phyloP scores from a whole-genome alignment of 163 green algal species.

The Volvox carteri region DNA sequence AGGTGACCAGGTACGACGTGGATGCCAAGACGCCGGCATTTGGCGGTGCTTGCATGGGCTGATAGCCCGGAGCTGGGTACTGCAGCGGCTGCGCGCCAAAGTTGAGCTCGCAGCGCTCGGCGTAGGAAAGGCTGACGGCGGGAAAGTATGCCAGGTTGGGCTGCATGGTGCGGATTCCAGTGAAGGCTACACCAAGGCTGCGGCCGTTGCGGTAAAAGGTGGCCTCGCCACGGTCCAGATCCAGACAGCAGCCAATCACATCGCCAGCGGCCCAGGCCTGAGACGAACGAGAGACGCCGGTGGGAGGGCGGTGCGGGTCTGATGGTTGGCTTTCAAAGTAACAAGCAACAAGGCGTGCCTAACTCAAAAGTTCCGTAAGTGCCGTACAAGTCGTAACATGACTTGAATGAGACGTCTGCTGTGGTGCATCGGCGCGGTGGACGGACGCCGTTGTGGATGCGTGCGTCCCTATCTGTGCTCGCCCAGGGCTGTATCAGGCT shows the following conservation, averaged over 20 bases:
- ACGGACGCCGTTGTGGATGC: too few species aligned
- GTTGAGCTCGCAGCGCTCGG: conserved; percentile 86
- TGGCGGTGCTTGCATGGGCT: conserved; percentile 79
- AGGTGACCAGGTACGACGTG: conserved; percentile 70
- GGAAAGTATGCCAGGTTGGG: conserved; percentile 92
- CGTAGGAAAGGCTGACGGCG: conserved; percentile 86
- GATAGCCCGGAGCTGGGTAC: conserved; percentile 84
- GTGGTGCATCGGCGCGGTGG: too few species aligned
- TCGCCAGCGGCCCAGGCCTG: conserved; percentile 89
- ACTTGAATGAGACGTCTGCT: too few species aligned
- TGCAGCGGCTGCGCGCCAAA: conserved; percentile 87
- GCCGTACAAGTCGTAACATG: too few species aligned
- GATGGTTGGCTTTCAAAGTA: too few species aligned
- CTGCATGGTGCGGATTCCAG: conserved; percentile 74
- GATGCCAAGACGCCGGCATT: not conserved
- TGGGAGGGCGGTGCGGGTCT: not conserved
- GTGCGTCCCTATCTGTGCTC: too few species aligned
- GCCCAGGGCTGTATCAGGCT: too few species aligned
- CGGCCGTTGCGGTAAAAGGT: conserved; percentile 90
- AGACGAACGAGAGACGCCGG: not conserved
- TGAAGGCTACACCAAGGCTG: conserved; percentile 87
- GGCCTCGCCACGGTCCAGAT: conserved; percentile 85
- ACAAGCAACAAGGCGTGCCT: too few species aligned
- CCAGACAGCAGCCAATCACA: conserved; percentile 90
- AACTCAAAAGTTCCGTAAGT: too few species aligned